Evolutionary conservation across 352 stramenopile species (phyloP), one percentile per base, ranked within the genome.

Genomic region (Globisporangium camurandrum): DNA sequence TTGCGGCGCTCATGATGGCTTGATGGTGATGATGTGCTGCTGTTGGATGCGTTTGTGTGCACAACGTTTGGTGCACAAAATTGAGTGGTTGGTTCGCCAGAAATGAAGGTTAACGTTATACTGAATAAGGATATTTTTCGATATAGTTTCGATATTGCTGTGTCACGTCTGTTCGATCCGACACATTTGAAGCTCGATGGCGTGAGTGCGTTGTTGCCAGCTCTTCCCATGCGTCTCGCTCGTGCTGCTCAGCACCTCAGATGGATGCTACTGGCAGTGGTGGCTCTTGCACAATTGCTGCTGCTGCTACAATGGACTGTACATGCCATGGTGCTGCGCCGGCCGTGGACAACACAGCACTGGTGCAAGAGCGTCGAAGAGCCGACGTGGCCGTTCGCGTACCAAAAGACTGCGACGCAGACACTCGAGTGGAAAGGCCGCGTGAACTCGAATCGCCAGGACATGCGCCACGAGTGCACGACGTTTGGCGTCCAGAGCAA

Each of bases 331-430:
- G 75, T 94, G 50, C 51, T 97, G 36, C 67, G 62, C n/a, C 86
- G 85, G 1, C 59, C 84, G 9, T 96, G 86, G 86, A 96, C 75
- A 0, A 81, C 66, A 8, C 71, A 94, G 69, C 68, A 71, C 17
- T 96, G 86, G 84, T 98, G 94, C 49, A 57, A 78, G 31, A 89
- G 66, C 51, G 86, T 96, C 7, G 65, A 75, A 39, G 59, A 74
- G 16, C 88, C 92, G 20, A 63, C 78, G 14, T 98, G 88, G 88
- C 95, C 95, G 12, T 97, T 98, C 52, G 87, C 91, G 16, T 98
- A 98, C 67, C 74, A 88, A 52, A 97, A 97, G 62, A 62, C 57
- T 20, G 19, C 38, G 3, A 37, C 42, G 2, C 84, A 97, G 56
- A 62, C 48, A 11, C 64, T 97, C 57, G 88, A 97, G 65, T 86